Evolutionary conservation across 2,329 filamentous ascomycete genomes (phyloP).

Genomic region (Fusarium liriodendri): DNA sequence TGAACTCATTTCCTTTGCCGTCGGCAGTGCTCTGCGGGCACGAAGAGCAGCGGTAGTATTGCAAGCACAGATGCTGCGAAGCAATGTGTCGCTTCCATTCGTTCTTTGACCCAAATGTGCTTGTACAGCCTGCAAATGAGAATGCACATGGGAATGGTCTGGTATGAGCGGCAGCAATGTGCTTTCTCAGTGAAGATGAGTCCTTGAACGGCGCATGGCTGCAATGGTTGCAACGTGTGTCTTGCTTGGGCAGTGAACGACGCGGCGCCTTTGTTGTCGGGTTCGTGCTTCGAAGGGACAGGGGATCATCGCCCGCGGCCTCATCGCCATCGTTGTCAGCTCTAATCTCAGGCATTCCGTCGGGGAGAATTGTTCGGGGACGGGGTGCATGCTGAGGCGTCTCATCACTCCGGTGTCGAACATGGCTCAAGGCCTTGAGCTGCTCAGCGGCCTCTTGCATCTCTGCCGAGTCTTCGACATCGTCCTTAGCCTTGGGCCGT

Average conservation of each 20-base stretch:
- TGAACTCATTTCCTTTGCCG: slow-evolving; percentile 78
- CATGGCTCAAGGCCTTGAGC: slow-evolving; percentile 73
- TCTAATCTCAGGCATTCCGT: slow-evolving; percentile 49
- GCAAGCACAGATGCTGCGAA: slow-evolving; percentile 84
- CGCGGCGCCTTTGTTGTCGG: slow-evolving; percentile 54
- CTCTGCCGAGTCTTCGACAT: slow-evolving; percentile 71
- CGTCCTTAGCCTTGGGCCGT: slow-evolving; percentile 49
- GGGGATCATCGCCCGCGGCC: slow-evolving; percentile 42
- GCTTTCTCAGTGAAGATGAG: slow-evolving; percentile 73
- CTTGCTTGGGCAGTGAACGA: slow-evolving; percentile 66
- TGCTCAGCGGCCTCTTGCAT: slow-evolving; percentile 77
- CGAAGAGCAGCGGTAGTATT: slow-evolving; percentile 72
- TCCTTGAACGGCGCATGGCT: slow-evolving; percentile 75
- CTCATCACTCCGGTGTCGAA: slow-evolving; percentile 66
- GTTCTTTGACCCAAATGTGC: slow-evolving; percentile 92
- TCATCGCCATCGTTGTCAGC: slow-evolving; percentile 53
- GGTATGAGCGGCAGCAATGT: slow-evolving; percentile 75
- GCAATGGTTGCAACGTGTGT: slow-evolving; percentile 70
- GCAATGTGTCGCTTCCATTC: slow-evolving; percentile 97
- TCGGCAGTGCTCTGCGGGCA: slow-evolving; percentile 66
- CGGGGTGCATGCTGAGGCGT: slow-evolving; percentile 42
- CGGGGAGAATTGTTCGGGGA: slow-evolving; percentile 53
- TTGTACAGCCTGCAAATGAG: slow-evolving; percentile 82
- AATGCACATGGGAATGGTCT: slow-evolving; percentile 88
- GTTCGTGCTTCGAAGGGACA: slow-evolving; percentile 36